A percentile compares a stretch with the other conserved stretches of the same genome.
Conservation (phyloP, 148 eudicot species). For the Limonium bicolor region DNA sequence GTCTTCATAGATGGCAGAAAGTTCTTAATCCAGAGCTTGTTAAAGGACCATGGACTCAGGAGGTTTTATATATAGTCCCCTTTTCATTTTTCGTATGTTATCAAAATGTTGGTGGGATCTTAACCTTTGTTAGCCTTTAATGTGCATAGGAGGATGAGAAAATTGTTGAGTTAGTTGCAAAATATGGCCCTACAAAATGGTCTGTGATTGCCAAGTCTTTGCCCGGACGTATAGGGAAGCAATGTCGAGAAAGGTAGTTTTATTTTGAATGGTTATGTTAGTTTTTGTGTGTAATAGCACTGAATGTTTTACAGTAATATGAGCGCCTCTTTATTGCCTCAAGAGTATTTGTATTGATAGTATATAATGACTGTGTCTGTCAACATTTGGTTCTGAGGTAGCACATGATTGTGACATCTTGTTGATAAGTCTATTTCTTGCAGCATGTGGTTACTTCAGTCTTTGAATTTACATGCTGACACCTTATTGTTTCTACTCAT, state of each 20-base stretch:
- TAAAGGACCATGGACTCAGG: constrained; percentile 94
- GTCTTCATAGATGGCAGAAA: constrained; percentile 96
- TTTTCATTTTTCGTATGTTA: neutral
- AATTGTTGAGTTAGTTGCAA: constrained; percentile 56
- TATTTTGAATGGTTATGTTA: neutral
- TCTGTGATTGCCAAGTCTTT: constrained; percentile 83
- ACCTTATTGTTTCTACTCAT: neutral
- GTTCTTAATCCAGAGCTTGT: constrained; percentile 96
- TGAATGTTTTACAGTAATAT: too few relatives aligned
- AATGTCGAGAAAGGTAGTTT: constrained; percentile 87
- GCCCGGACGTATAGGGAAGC: constrained; percentile 96
- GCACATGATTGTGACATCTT: too few relatives aligned
- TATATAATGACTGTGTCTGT: too few relatives aligned
- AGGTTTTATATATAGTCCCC: constrained; percentile 23
- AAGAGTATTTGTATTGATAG: too few relatives aligned
- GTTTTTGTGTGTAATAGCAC: too few relatives aligned
- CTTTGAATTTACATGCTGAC: neutral
- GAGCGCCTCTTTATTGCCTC: too few relatives aligned
- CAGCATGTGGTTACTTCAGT: too few relatives aligned
- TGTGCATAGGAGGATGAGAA: constrained; percentile 69
- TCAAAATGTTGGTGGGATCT: neutral
- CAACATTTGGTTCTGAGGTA: too few relatives aligned
- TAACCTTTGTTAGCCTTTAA: neutral
- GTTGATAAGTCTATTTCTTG: too few relatives aligned
- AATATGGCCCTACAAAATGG: constrained; percentile 93